Percentiles rank a stretch among this genome's conserved stretches.
Evolutionary conservation across 768 basidiomycete species (phyloP).

Genomic region (Hygrocybe punicea): DNA sequence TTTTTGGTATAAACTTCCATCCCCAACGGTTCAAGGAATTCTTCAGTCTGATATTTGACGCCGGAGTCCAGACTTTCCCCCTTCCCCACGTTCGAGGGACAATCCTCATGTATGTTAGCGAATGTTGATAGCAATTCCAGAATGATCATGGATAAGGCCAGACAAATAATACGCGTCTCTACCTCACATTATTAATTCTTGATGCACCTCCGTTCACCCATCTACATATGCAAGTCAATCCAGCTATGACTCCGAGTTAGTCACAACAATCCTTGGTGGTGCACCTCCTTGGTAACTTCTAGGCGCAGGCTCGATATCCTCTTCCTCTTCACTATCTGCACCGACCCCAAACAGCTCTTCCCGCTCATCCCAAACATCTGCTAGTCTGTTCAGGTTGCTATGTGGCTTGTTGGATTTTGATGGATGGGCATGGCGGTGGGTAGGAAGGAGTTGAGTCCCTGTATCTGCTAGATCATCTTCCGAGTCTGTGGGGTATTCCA

Average conservation of each 20-base stretch:
- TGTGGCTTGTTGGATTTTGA: slow-evolving; percentile 4
- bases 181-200: too few relatives aligned
- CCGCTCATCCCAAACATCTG: slow-evolving; percentile 73
- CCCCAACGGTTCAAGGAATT: too few relatives aligned
- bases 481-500: slow-evolving; percentile 44
- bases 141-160: too few relatives aligned
- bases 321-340: slow-evolving; percentile 59
- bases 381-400: slow-evolving; percentile 36
- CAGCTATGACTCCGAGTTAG: neutral
- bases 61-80: too few relatives aligned
- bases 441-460: slow-evolving; percentile 59
- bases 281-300: neutral
- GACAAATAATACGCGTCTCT: too few relatives aligned
- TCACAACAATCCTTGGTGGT: neutral
- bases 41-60: too few relatives aligned
- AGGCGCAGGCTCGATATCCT: slow-evolving; percentile 7
- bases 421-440: slow-evolving; percentile 21
- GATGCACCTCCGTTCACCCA: neutral
- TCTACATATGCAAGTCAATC: neutral
- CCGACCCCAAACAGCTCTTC: slow-evolving; percentile 74
- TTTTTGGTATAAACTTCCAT: too few relatives aligned
- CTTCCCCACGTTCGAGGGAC: too few relatives aligned
- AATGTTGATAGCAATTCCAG: too few relatives aligned
- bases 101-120: too few relatives aligned
- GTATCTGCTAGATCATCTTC: slow-evolving; percentile 48